These are phyloP conservation scores for Exutisphaerella laricina DNA, from an alignment of 2,329 filamentous ascomycete species.

Conservation along the genomic window DNA sequence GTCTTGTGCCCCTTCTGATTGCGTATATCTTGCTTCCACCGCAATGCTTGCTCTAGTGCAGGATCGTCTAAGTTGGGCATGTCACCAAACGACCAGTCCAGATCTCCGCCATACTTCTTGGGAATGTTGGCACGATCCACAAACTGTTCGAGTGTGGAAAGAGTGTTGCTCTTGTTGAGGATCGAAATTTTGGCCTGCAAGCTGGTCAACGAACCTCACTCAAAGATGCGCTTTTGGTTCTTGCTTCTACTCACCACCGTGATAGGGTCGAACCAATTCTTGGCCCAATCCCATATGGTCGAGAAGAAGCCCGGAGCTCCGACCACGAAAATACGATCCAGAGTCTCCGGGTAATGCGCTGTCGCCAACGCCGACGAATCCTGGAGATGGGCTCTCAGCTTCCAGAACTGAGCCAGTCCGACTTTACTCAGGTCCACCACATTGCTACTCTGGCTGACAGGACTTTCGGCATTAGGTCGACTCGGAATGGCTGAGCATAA, in stretches of 20 bases:
- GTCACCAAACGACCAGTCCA: slow-evolving; percentile 77
- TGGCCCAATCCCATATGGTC: slow-evolving; percentile 91
- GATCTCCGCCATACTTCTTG: slow-evolving; percentile 78
- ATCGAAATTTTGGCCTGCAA: slow-evolving; percentile 74
- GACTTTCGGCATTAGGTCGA: slow-evolving; percentile 68
- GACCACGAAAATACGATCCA: slow-evolving; percentile 82
- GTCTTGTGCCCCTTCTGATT: slow-evolving; percentile 35
- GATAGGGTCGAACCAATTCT: slow-evolving; percentile 85
- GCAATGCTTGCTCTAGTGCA: slow-evolving; percentile 37
- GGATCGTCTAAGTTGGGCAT: slow-evolving; percentile 64
- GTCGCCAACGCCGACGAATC: slow-evolving; percentile 82
- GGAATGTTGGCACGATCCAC: slow-evolving; percentile 80
- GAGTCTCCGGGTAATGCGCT: slow-evolving; percentile 89
- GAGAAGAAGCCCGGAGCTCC: slow-evolving; percentile 87
- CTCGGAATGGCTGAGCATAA: slow-evolving; percentile 70
- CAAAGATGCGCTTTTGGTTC: too few relatives aligned
- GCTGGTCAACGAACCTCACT: too few relatives aligned
- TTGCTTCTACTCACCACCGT: slow-evolving; percentile 60
- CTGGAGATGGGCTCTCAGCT: slow-evolving; percentile 89
- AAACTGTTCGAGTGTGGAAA: slow-evolving; percentile 70
- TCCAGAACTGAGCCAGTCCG: slow-evolving; percentile 91
- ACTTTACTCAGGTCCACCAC: slow-evolving; percentile 90
- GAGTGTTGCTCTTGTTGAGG: slow-evolving; percentile 65
- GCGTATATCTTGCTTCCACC: slow-evolving; percentile 35
- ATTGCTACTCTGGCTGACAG: slow-evolving; percentile 87